phyloP scores from a whole-genome alignment of 2,329 filamentous ascomycete species.

The Endoconidiophora polonica region DNA sequence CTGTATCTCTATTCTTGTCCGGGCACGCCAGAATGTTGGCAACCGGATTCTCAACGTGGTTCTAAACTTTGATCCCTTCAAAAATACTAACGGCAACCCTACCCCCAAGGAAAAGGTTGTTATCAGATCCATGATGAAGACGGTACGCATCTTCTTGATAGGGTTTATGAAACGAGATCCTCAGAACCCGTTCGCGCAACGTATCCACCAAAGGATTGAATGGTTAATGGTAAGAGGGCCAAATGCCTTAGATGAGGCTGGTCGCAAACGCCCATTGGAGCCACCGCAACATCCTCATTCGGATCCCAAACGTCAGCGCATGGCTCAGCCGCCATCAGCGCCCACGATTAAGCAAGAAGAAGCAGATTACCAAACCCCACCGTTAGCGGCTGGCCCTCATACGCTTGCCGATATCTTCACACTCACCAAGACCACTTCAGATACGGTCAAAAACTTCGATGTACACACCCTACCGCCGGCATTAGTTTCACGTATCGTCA shows the following conservation, averaged over 20 bases:
- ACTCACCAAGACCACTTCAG: conserved; percentile 48
- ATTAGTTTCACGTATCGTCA: conserved; percentile 64
- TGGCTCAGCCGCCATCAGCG: conserved; percentile 29
- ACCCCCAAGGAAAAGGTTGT: conserved; percentile 67
- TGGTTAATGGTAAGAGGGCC: conserved; percentile 60
- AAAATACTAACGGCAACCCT: conserved; percentile 53
- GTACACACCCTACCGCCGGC: conserved; percentile 62
- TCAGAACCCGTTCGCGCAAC: conserved; percentile 53
- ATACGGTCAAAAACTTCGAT: conserved; percentile 62
- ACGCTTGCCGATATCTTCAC: conserved; percentile 76
- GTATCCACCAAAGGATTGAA: conserved; percentile 79
- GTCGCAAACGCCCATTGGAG: conserved; percentile 59
- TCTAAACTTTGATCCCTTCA: conserved; percentile 81
- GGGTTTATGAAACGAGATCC: conserved; percentile 75
- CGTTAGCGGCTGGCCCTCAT: conserved; percentile 57
- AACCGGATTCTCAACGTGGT: conserved; percentile 75
- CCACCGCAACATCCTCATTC: conserved; percentile 53
- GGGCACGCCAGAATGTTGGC: conserved; percentile 62
- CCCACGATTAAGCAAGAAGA: conserved; percentile 7
- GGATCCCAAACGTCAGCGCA: conserved; percentile 70
- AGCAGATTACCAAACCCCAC: conserved; percentile 38
- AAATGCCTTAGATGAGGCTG: conserved; percentile 64
- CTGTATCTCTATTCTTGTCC: conserved; percentile 65
- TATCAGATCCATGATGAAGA: conserved; percentile 89
- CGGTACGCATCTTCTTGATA: conserved; percentile 64